These are phyloP conservation scores for Torulaspora indica DNA, from an alignment of 805 yeast genomes.

Conservation along the genomic window DNA sequence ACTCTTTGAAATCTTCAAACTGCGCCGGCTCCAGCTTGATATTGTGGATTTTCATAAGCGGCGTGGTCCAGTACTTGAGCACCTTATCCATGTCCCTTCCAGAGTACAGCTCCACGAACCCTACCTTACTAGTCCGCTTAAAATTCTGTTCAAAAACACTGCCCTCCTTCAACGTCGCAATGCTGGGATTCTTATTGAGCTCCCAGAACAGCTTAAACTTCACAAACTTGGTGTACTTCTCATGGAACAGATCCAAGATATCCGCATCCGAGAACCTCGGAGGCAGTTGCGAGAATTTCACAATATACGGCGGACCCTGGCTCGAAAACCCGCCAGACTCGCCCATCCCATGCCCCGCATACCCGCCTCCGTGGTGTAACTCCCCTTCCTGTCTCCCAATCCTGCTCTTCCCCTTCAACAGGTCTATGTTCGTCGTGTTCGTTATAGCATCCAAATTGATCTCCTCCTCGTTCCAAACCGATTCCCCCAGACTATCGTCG, in stretches of 20 bases:
- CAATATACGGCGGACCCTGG: constrained; percentile 56
- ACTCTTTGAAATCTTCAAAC: constrained; percentile 38
- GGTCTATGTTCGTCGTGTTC: constrained; percentile 32
- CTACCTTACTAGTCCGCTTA: constrained; percentile 47
- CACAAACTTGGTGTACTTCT: constrained; percentile 54
- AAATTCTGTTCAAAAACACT: constrained; percentile 53
- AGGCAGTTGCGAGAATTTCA: constrained; percentile 59
- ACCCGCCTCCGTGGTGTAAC: constrained; percentile 14
- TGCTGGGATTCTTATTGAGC: constrained; percentile 56
- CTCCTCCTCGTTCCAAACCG: constrained; percentile 36
- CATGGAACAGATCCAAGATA: constrained; percentile 55
- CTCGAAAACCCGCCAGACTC: constrained; percentile 7
- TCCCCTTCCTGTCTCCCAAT: constrained; percentile 10
- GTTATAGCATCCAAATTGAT: constrained; percentile 34
- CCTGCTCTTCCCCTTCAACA: constrained; percentile 21
- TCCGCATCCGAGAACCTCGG: constrained; percentile 45
- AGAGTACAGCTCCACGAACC: constrained; percentile 47
- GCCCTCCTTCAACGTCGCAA: constrained; percentile 52
- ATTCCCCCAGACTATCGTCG: constrained; percentile 39
- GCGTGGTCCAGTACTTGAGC: constrained; percentile 29
- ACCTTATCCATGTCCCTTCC: constrained; percentile 37
- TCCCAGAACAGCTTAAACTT: constrained; percentile 62
- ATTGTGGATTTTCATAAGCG: constrained; percentile 37
- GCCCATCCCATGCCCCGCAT: constrained; percentile 3
- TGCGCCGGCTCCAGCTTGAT: constrained; percentile 37